Conservation (phyloP, 2,329 filamentous ascomycete species). For the Shiraia sp. region DNA sequence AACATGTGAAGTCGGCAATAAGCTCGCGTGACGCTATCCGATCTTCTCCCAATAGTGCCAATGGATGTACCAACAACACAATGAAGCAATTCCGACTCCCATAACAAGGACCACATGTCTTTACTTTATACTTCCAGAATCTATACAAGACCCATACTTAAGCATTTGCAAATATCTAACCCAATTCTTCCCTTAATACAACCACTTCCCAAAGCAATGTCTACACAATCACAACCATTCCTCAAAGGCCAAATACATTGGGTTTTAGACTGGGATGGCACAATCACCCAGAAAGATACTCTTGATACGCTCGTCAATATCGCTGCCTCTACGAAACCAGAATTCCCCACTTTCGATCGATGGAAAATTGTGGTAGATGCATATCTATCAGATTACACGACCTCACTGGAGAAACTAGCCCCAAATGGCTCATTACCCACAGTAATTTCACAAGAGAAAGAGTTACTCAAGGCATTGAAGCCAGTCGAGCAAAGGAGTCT, state of each 20-base stretch:
- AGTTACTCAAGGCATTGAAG: conserved; percentile 43
- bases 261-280: conserved; percentile 55
- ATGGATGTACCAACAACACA: too few species aligned
- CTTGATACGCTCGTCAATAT: conserved; percentile 49
- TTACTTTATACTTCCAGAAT: too few species aligned
- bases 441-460: conserved; percentile 41
- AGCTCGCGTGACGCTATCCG: too few species aligned
- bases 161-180: not conserved
- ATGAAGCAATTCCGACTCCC: too few species aligned
- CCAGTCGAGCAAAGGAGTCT: conserved; percentile 48
- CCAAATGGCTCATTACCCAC: conserved; percentile 31
- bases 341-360: conserved; percentile 18
- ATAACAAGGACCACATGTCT: too few species aligned
- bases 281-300: conserved; percentile 51
- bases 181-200: not conserved
- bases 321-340: conserved; percentile 31
- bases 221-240: conserved; percentile 3
- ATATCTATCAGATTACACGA: conserved; percentile 48
- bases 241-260: conserved; percentile 33
- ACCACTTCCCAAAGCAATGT: conserved; percentile 11
- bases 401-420: conserved; percentile 33
- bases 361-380: conserved; percentile 47
- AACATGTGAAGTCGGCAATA: too few species aligned
- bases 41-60: too few species aligned
- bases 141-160: too few species aligned